Conservation (phyloP, 2,329 filamentous ascomycete genomes). For the Fusarium nygamai region DNA sequence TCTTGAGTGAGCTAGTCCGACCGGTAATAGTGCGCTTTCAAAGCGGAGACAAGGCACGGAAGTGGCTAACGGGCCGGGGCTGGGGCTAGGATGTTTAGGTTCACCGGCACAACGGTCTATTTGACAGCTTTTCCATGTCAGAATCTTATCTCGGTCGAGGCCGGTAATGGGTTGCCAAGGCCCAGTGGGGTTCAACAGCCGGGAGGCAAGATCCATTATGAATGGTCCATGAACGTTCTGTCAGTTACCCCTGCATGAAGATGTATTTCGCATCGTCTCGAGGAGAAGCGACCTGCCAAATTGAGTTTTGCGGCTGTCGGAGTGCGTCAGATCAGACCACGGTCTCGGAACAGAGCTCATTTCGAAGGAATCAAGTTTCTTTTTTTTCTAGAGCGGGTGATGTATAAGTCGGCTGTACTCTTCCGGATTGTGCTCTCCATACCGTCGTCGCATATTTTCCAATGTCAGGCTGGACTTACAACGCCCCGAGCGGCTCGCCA, state of each 20-base stretch:
- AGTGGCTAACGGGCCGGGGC: neutral
- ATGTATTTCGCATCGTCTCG: neutral
- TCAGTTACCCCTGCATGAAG: neutral
- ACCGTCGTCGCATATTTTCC: neutral
- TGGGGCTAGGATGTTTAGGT: neutral
- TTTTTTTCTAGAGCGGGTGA: neutral
- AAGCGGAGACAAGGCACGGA: neutral
- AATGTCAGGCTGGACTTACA: slow-evolving; percentile 32
- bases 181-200: neutral
- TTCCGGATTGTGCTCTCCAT: neutral
- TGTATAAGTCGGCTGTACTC: neutral
- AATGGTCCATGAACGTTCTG: neutral
- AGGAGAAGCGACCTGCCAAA: neutral
- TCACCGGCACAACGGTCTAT: neutral
- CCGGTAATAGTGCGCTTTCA: neutral
- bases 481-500: slow-evolving; percentile 7
- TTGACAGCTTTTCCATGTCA: neutral
- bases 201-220: neutral
- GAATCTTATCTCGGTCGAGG: neutral
- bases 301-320: neutral
- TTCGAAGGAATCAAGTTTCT: neutral
- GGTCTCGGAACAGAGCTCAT: neutral
- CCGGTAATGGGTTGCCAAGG: neutral
- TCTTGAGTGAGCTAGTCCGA: neutral
- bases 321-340: neutral